Evolutionary conservation across 495 filamentous ascomycete species (phyloP).

Genomic region (Talaromyces nanjingensis): DNA sequence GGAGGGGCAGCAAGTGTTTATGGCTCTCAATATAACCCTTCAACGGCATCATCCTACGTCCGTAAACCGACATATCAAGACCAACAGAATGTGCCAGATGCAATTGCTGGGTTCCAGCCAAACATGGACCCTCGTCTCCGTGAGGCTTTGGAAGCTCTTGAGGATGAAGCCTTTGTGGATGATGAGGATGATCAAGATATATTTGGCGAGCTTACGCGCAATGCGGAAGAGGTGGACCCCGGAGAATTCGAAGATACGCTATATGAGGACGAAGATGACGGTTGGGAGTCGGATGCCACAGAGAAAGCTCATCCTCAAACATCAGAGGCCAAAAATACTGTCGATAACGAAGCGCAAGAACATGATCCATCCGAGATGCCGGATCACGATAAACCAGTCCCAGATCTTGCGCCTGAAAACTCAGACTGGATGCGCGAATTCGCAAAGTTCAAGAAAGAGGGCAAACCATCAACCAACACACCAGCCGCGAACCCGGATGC

Average conservation of each 20-base stretch:
- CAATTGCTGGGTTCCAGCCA: conserved; percentile 85
- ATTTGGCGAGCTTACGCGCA: conserved; percentile 70
- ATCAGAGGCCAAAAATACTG: conserved; percentile 29
- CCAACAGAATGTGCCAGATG: conserved; percentile 89
- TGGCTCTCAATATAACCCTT: conserved; percentile 27
- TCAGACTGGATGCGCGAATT: conserved; percentile 86
- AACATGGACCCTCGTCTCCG: conserved; percentile 95
- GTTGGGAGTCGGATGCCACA: conserved; percentile 93
- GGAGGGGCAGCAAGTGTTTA: conserved; percentile 24
- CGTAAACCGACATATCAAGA: conserved; percentile 78
- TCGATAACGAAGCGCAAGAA: conserved; percentile 14
- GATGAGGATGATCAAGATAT: conserved; percentile 70
- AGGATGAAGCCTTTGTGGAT: conserved; percentile 95
- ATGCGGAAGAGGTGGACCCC: conserved; percentile 63
- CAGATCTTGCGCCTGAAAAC: conserved; percentile 41
- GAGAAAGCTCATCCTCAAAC: conserved; percentile 55
- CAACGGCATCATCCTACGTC: conserved; percentile 56
- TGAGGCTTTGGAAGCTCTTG: conserved; percentile 88
- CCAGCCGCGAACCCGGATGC: conserved; percentile 30
- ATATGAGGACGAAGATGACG: conserved; percentile 59
- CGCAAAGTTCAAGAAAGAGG: conserved; percentile 77
- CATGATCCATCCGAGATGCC: conserved; percentile 36
- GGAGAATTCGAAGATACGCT: conserved; percentile 59
- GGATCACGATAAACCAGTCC: conserved; percentile 31
- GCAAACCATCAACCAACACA: conserved; percentile 42